Conservation (phyloP, 2,329 filamentous ascomycete species). For the Annulohypoxylon truncatum region DNA sequence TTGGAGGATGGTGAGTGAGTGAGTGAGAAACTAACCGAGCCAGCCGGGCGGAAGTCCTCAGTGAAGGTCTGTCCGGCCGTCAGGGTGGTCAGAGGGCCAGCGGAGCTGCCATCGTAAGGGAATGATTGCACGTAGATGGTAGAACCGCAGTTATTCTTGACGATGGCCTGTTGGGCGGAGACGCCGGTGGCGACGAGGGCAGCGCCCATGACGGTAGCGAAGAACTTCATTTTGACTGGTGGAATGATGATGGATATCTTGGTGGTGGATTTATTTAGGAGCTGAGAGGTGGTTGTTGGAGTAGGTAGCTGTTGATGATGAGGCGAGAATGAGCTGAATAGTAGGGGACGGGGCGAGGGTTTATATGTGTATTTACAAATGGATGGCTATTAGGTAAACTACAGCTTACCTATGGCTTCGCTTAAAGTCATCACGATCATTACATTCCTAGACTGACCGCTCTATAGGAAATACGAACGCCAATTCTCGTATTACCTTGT, state of each 20-base stretch:
- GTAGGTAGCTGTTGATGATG: conserved; percentile 5
- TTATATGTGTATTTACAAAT: conserved; percentile 24
- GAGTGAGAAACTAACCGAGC: conserved; percentile 51
- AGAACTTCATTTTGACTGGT: conserved; percentile 47
- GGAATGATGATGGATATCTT: not conserved
- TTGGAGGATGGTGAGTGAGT: not conserved
- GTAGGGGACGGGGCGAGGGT: not conserved
- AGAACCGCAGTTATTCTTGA: conserved; percentile 52
- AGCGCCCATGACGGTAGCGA: conserved; percentile 45
- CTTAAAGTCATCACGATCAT: conserved; percentile 20
- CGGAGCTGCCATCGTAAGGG: conserved; percentile 49
- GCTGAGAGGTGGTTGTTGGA: conserved; percentile 2
- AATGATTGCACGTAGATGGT: conserved; percentile 55
- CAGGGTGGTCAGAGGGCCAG: conserved; percentile 51
- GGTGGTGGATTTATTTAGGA: conserved; percentile 5
- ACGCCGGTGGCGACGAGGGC: conserved; percentile 50
- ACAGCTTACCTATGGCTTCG: conserved; percentile 1
- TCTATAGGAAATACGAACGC: conserved; percentile 31
- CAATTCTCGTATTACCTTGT: conserved; percentile 36
- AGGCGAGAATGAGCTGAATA: conserved; percentile 11
- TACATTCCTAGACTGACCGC: not conserved
- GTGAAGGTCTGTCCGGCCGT: conserved; percentile 44
- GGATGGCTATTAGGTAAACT: conserved; percentile 9
- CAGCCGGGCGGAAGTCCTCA: conserved; percentile 51
- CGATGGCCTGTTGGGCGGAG: conserved; percentile 52